Percentiles rank a stretch among this genome's conserved stretches.
Conservation (phyloP, 352 stramenopile genomes). For the Blastocystis sp. region DNA sequence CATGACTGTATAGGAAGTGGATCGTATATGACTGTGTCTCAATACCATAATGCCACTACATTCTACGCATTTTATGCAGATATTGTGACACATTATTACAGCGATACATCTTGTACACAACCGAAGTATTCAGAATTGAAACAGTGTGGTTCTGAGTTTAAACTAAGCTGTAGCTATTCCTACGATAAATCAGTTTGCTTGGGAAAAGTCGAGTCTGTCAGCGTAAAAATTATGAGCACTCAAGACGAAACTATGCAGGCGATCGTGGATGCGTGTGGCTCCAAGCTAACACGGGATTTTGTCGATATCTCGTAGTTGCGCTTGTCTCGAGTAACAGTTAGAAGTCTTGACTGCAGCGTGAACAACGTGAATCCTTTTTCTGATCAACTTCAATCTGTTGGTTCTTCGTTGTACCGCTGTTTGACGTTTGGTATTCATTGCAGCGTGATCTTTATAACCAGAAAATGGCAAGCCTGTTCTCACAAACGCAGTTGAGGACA, state of each 20-base stretch:
- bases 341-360: conserved; percentile 9
- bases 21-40: background rate
- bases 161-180: background rate
- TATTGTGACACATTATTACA: background rate
- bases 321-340: background rate
- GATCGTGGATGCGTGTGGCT: conserved; percentile 2
- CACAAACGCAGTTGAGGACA: no score
- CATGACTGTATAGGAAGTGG: background rate
- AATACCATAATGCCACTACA: conserved; percentile 1
- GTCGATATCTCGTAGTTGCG: background rate
- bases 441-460: background rate
- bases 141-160: background rate
- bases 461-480: background rate
- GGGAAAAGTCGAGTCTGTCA: background rate
- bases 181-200: background rate
- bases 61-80: conserved; percentile 33
- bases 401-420: background rate
- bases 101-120: background rate
- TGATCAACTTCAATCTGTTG: background rate
- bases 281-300: conserved; percentile 3
- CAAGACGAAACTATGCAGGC: background rate
- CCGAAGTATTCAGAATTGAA: background rate
- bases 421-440: background rate
- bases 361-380: background rate
- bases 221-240: background rate